Evolutionary conservation across 768 basidiomycete genomes (phyloP).

Genomic region (Infundibulicybe gibba): DNA sequence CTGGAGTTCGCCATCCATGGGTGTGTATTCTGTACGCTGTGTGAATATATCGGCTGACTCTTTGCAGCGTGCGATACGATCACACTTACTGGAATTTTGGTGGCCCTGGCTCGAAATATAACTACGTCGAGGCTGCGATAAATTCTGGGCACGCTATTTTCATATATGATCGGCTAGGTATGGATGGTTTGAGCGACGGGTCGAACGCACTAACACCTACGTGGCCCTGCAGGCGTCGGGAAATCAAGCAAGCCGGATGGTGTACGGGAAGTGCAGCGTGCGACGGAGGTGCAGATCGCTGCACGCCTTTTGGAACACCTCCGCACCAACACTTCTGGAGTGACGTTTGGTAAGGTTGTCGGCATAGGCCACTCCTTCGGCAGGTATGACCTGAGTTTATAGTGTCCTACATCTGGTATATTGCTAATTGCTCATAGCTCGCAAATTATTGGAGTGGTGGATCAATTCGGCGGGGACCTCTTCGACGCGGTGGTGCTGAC

Average conservation of each 20-base stretch:
- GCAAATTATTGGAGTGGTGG: slow-evolving; percentile 12
- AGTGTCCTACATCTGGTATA: not conserved
- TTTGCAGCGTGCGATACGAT: slow-evolving; percentile 14
- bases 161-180: slow-evolving; percentile 18
- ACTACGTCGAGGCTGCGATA: slow-evolving; percentile 14
- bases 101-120: slow-evolving; percentile 13
- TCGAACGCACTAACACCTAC: not conserved
- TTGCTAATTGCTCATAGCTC: slow-evolving; percentile 3
- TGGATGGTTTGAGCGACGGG: not conserved
- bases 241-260: slow-evolving; percentile 18
- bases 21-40: slow-evolving; percentile 3
- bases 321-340: slow-evolving; percentile 2
- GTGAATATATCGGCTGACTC: not conserved
- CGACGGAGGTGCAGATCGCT: slow-evolving; percentile 15
- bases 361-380: slow-evolving; percentile 21
- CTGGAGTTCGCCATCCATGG: slow-evolving; percentile 18
- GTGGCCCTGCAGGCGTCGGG: slow-evolving; percentile 11
- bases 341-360: slow-evolving; percentile 9
- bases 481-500: slow-evolving; percentile 17
- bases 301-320: slow-evolving; percentile 11
- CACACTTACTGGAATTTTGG: slow-evolving; percentile 20
- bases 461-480: slow-evolving; percentile 9
- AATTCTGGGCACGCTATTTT: slow-evolving; percentile 14
- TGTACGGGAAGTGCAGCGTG: slow-evolving; percentile 15
- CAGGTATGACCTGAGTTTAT: slow-evolving; percentile 9